Percentiles rank a stretch among this genome's conserved stretches.
Evolutionary conservation across 2,329 filamentous ascomycete genomes (phyloP).

Genomic region (Epichloe aotearoae): DNA sequence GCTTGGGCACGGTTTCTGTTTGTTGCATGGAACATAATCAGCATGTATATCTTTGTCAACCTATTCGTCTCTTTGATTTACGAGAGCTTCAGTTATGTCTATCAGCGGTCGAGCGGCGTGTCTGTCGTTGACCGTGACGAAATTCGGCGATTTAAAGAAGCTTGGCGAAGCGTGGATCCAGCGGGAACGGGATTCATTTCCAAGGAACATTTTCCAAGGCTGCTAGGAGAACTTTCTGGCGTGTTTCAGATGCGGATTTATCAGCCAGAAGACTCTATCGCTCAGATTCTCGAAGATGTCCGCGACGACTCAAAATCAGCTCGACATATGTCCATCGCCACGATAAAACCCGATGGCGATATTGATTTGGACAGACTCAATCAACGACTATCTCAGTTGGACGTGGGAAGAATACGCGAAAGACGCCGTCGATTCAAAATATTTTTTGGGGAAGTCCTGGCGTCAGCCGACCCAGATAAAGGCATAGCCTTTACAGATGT

Average conservation of each 20-base stretch:
- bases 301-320: slow-evolving; percentile 40
- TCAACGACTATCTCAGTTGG: slow-evolving; percentile 56
- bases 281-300: slow-evolving; percentile 77
- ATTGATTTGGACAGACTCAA: slow-evolving; percentile 69
- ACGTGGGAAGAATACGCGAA: slow-evolving; percentile 59
- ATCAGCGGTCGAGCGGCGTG: slow-evolving; percentile 88
- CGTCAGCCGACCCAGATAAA: slow-evolving; percentile 76
- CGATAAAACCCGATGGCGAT: slow-evolving; percentile 37
- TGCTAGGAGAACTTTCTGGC: slow-evolving; percentile 84
- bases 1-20: slow-evolving; percentile 83
- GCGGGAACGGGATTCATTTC: slow-evolving; percentile 82
- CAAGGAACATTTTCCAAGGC: slow-evolving; percentile 75
- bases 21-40: slow-evolving; percentile 95
- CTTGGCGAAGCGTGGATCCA: slow-evolving; percentile 92
- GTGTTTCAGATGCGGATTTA: slow-evolving; percentile 98
- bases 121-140: slow-evolving; percentile 85
- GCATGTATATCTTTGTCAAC: slow-evolving; percentile 99
- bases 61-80: slow-evolving; percentile 97
- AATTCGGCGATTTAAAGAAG: slow-evolving; percentile 93
- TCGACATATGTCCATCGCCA: slow-evolving; percentile 42
- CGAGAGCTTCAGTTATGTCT: slow-evolving; percentile 98
- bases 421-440: slow-evolving; percentile 71
- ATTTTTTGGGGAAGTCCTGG: slow-evolving; percentile 96
- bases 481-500: slow-evolving; percentile 88
- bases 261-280: slow-evolving; percentile 75